Percentiles rank a stretch among this genome's conserved stretches.
phyloP scores from a whole-genome alignment of 2,329 filamentous ascomycete genomes.

The Pseudofabraea citricarpa region DNA sequence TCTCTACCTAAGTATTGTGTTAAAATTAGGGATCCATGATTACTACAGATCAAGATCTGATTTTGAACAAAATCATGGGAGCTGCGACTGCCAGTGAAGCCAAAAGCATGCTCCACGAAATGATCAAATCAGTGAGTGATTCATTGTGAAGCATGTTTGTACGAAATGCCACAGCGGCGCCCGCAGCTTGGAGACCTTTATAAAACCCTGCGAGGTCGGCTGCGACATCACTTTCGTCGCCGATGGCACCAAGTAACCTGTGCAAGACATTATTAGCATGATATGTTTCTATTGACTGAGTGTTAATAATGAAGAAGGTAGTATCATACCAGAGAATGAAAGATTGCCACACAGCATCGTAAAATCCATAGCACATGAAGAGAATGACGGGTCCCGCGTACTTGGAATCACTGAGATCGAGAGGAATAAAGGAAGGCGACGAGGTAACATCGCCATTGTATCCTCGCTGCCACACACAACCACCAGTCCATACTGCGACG shows the following conservation, averaged over 20 bases:
- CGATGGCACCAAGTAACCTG: conserved; percentile 83
- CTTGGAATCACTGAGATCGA: conserved; percentile 61
- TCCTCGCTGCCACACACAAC: conserved; percentile 72
- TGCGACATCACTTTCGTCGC: conserved; percentile 82
- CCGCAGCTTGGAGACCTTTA: conserved; percentile 83
- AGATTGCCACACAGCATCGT: conserved; percentile 84
- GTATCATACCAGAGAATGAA: conserved; percentile 70
- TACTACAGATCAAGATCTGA: too few species aligned
- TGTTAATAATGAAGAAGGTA: conserved; percentile 6
- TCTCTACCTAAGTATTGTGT: too few species aligned
- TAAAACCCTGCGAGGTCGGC: conserved; percentile 87
- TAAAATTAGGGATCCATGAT: too few species aligned
- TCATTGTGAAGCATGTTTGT: conserved; percentile 56
- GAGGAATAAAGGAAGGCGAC: neutral
- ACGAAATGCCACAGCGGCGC: conserved; percentile 67
- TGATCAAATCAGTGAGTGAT: conserved; percentile 67
- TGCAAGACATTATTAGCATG: too few species aligned
- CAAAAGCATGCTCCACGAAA: conserved; percentile 69
- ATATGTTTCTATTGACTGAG: neutral
- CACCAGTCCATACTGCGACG: conserved; percentile 74
- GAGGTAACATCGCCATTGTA: conserved; percentile 32
- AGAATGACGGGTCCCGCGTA: conserved; percentile 80
- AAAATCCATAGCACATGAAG: conserved; percentile 85
- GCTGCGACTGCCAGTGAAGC: conserved; percentile 68
- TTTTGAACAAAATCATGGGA: conserved; percentile 72